phyloP scores from a whole-genome alignment of 306 rosid species.

The Cucurbita moschata region DNA sequence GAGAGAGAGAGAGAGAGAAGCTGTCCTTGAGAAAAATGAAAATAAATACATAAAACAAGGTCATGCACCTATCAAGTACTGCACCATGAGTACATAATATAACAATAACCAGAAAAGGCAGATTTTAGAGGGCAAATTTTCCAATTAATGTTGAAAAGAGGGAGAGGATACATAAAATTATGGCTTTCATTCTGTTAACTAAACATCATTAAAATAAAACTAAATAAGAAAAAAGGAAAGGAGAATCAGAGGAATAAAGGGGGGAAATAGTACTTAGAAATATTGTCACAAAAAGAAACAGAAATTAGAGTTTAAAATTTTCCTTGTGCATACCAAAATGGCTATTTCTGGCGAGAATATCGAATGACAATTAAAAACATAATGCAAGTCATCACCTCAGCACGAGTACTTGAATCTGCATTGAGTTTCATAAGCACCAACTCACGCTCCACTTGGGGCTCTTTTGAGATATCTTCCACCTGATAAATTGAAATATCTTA shows the following conservation, averaged over 20 bases:
- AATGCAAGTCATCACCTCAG: constrained; percentile 29
- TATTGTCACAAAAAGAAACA: not conserved
- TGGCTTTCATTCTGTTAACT: not conserved
- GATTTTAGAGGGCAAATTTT: not conserved
- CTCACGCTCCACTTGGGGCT: constrained; percentile 47
- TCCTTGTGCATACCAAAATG: not conserved
- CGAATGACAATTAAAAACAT: not conserved
- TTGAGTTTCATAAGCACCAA: constrained; percentile 47
- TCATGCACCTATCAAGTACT: not conserved
- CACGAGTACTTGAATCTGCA: constrained; percentile 30
- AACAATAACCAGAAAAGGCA: not conserved
- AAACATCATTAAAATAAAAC: too few species aligned
- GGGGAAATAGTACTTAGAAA: not conserved
- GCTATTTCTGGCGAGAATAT: not conserved
- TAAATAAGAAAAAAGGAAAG: not conserved
- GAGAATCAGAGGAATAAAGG: not conserved
- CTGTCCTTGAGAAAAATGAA: not conserved
- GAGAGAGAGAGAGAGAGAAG: not conserved
- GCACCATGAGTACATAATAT: not conserved
- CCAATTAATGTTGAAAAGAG: not conserved
- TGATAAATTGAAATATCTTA: constrained; percentile 7
- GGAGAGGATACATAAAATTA: not conserved
- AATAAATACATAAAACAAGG: not conserved
- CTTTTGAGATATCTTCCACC: constrained; percentile 53
- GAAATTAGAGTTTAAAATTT: not conserved